Base-by-base conservation (phyloP, 768 basidiomycete genomes). In the Kondoa subrosea region DNA sequence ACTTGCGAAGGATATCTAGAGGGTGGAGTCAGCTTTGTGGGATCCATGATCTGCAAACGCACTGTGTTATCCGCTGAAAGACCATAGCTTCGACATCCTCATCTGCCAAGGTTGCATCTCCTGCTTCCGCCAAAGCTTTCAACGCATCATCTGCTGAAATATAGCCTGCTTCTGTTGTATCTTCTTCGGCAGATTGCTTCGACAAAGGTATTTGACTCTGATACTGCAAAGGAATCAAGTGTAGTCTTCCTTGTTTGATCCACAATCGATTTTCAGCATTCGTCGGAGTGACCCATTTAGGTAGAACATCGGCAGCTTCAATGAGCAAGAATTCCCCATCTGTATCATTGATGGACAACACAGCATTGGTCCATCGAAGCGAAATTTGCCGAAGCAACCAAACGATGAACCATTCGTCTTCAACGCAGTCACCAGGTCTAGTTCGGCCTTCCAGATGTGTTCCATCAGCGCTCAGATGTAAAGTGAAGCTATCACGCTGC, bases 261-360 rank as follows among this genome's bases (percentile, higher is more conserved):
- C 92, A 96, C 75, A 96, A 91, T 81, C 95, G 85, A 79, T 97
- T 93, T 77, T 86, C 85, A 62, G 90, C 85, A 76, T 93, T 96
- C 34, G 85, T 81, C 16, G 93, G 95, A 31, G 86, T 87, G 59
- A 95, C 85, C 95, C 93, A 97, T 2, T 81, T 78, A 17, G 93
- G 93, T 16, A 99, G 79, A 31, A 80, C 82, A 64, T 95, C 87
- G 26, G 95, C 95, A 2, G 91, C 93, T 78, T 99, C 95, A 69
- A 97, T 97, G 67, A 99, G 81, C 58, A 97, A 78, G 75, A 97
- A 96, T 73, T 97, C 89, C 30, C 95, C 95, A 59, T 96, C 93
- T 2, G 87, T 86, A 78, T 99, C 95, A 68, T 83, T 85, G 15
- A 87, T 82, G 71, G 40, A 50, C 40, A 50, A 8, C 8, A 50